Conservation (phyloP, 176 grass and related monocot species). For the Musa itinerans region DNA sequence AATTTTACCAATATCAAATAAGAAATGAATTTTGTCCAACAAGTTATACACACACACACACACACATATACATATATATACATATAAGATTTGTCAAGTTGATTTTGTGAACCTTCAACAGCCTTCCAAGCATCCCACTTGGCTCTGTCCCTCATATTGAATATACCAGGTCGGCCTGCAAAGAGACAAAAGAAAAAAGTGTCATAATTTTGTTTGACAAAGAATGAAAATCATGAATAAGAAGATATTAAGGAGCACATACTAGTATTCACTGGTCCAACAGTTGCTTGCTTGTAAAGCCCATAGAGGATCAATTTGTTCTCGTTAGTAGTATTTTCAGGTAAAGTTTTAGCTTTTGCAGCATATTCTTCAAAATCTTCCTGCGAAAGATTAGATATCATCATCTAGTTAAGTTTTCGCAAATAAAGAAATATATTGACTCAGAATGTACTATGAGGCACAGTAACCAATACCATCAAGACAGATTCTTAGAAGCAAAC, state of each 20-base stretch:
- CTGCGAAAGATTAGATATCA: constrained; percentile 19
- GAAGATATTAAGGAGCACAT: neutral
- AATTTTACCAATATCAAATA: neutral
- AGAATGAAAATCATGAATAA: neutral
- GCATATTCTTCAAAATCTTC: constrained; percentile 66
- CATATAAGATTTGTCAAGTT: neutral
- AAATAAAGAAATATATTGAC: neutral
- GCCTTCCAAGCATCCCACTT: constrained; percentile 92
- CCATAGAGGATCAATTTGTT: constrained; percentile 66
- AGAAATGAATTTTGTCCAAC: neutral
- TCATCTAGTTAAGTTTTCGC: neutral
- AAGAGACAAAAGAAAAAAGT: neutral
- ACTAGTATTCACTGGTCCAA: constrained; percentile 56
- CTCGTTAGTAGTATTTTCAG: constrained; percentile 35
- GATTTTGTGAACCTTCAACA: constrained; percentile 42
- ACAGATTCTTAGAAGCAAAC: neutral
- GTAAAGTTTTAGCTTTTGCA: constrained; percentile 63
- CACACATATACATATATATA: no score
- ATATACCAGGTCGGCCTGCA: constrained; percentile 58
- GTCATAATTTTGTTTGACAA: neutral
- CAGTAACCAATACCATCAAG: neutral
- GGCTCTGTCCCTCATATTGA: constrained; percentile 51
- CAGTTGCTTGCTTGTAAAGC: constrained; percentile 67
- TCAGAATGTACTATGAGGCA: neutral
- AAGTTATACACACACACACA: no score